Evolutionary conservation across 2,329 filamentous ascomycete species (phyloP).

Genomic region (Herpotrichia juniperi): DNA sequence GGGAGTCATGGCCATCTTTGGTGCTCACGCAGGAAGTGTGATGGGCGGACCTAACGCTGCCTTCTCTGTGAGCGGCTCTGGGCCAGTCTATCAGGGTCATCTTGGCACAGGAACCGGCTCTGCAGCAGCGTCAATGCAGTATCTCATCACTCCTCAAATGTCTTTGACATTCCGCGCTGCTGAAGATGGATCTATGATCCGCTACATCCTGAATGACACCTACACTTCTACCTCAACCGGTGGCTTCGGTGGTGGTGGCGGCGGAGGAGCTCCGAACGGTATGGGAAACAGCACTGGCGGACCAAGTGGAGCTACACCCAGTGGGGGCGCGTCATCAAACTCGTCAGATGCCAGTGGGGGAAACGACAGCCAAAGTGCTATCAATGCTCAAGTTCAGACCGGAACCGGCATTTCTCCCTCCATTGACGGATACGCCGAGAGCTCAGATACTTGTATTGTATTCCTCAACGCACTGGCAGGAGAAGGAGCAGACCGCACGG

Average conservation of each 20-base stretch:
- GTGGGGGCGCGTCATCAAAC: background rate
- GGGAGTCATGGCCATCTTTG: slow-evolving; percentile 64
- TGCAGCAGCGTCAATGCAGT: background rate
- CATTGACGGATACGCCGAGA: slow-evolving; percentile 40
- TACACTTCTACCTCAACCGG: background rate
- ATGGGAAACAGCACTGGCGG: background rate
- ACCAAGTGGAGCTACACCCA: background rate
- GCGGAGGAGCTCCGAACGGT: background rate
- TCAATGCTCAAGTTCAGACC: background rate
- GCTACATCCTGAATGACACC: background rate
- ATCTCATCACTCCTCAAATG: background rate
- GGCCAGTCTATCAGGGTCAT: background rate
- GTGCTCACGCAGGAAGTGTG: slow-evolving; percentile 58
- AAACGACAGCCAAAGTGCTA: background rate
- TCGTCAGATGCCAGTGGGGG: background rate
- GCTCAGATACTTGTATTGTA: slow-evolving; percentile 54
- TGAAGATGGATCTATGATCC: background rate
- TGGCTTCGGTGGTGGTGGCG: background rate
- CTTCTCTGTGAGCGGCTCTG: background rate
- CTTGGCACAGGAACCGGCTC: background rate
- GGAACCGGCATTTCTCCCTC: slow-evolving; percentile 5
- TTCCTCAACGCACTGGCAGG: slow-evolving; percentile 61
- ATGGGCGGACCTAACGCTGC: background rate
- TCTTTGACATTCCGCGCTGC: background rate
- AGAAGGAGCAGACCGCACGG: background rate